These are phyloP conservation scores for Paraglomus occultum DNA, from an alignment of 192 early-diverging fungal species.

Conservation along the genomic window DNA sequence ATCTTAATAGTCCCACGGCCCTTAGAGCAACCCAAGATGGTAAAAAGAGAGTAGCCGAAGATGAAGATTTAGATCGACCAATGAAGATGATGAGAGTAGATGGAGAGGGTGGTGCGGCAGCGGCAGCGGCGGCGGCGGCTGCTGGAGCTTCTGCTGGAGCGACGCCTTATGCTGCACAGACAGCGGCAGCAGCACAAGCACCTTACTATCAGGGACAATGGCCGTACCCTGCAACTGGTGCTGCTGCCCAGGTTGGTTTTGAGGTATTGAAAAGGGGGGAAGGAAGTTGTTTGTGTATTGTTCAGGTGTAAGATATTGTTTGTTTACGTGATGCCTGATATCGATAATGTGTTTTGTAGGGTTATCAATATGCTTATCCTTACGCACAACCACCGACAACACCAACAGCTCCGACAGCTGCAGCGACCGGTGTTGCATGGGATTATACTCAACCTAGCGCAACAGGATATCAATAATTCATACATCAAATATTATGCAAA, in stretches of 20 bases:
- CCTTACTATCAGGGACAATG: conserved; percentile 26
- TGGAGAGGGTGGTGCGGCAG: background rate
- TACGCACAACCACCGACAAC: conserved; percentile 14
- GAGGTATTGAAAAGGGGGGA: background rate
- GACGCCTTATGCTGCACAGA: background rate
- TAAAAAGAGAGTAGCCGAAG: conserved; percentile 41
- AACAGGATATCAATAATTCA: conserved; percentile 22
- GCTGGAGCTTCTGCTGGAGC: background rate
- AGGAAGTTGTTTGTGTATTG: background rate
- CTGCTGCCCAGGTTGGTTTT: background rate
- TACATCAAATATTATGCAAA: too few relatives aligned
- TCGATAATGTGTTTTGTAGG: conserved; percentile 12
- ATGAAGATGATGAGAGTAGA: conserved; percentile 23
- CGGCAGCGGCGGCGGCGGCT: background rate
- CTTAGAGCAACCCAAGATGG: conserved; percentile 31
- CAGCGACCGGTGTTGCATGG: conserved; percentile 6
- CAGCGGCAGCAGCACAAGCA: conserved; percentile 2
- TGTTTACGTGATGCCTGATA: background rate
- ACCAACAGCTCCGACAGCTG: background rate
- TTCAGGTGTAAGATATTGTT: background rate
- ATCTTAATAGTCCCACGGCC: conserved; percentile 34
- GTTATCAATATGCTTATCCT: conserved; percentile 26
- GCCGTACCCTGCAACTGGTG: conserved; percentile 13
- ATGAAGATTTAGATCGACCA: conserved; percentile 15
- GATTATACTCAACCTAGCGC: conserved; percentile 25